Evolutionary conservation across 176 grass and related monocot species (phyloP).

Genomic region (Neostapfia colusana): DNA sequence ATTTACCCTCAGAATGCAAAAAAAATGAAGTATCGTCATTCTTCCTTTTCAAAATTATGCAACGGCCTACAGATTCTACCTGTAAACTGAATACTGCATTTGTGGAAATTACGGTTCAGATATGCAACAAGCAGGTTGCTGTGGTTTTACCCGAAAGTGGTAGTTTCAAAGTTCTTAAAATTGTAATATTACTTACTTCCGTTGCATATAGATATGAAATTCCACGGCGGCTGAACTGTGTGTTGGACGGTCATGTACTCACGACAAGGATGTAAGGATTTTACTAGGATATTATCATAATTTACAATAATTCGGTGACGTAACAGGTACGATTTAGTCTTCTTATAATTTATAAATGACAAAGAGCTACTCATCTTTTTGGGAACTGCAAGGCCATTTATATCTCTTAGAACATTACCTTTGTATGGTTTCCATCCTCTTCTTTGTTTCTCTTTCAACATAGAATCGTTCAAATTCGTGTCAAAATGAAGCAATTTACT

Average conservation of each 20-base stretch:
- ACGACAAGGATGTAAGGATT: slow-evolving; percentile 1
- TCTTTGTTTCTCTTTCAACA: background rate
- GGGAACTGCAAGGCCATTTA: slow-evolving; percentile 7
- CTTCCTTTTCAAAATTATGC: too few species aligned
- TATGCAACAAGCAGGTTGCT: background rate
- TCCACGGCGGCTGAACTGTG: background rate
- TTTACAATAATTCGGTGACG: background rate
- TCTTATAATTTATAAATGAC: background rate
- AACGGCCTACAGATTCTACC: too few species aligned
- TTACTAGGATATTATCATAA: background rate
- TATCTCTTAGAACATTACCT: background rate
- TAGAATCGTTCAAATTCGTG: background rate
- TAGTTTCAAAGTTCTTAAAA: too few species aligned
- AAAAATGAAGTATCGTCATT: too few species aligned
- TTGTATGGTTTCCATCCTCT: background rate
- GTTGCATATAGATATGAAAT: background rate
- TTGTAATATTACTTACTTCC: too few species aligned
- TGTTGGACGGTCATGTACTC: background rate
- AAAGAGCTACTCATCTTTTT: background rate
- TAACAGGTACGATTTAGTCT: background rate
- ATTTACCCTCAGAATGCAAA: too few species aligned
- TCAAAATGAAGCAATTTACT: background rate
- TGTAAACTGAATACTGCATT: background rate
- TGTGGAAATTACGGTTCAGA: background rate
- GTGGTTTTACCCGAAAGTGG: background rate